These are phyloP conservation scores for Mesembryanthemum crystallinum DNA, from an alignment of 148 eudicot species.

Conservation along the genomic window DNA sequence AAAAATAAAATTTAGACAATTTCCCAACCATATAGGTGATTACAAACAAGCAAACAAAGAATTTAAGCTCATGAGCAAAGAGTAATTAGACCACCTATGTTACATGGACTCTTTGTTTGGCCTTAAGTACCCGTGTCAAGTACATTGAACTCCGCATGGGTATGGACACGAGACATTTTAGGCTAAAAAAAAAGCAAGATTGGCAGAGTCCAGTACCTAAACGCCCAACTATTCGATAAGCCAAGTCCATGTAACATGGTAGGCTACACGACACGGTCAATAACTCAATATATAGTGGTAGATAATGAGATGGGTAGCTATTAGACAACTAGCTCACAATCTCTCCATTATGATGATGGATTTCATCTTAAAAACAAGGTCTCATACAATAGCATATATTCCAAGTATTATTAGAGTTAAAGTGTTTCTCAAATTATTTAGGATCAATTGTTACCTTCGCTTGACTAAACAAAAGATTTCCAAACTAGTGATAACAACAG, in stretches of 20 bases:
- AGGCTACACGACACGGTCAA: neutral
- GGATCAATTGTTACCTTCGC: neutral
- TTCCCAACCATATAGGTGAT: neutral
- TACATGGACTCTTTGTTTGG: too few species aligned
- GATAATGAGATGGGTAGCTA: neutral
- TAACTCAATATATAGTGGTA: neutral
- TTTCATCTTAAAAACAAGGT: neutral
- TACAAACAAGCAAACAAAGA: neutral
- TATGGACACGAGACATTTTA: too few species aligned
- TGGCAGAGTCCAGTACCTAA: too few species aligned
- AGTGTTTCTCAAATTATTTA: neutral
- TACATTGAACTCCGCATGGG: too few species aligned
- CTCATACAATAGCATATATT: neutral
- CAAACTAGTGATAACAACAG: slow-evolving; percentile 7
- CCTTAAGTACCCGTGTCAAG: too few species aligned
- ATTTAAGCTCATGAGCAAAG: neutral
- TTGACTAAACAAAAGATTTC: neutral
- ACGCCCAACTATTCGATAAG: too few species aligned
- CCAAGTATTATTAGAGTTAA: neutral
- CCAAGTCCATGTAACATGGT: too few species aligned
- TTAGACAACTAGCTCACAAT: neutral
- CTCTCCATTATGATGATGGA: neutral
- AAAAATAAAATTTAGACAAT: slow-evolving; percentile 4
- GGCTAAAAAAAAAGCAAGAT: too few species aligned
- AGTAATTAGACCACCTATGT: neutral